phyloP scores from a whole-genome alignment of 176 grass and related monocot species.

The Otatea glauca region DNA sequence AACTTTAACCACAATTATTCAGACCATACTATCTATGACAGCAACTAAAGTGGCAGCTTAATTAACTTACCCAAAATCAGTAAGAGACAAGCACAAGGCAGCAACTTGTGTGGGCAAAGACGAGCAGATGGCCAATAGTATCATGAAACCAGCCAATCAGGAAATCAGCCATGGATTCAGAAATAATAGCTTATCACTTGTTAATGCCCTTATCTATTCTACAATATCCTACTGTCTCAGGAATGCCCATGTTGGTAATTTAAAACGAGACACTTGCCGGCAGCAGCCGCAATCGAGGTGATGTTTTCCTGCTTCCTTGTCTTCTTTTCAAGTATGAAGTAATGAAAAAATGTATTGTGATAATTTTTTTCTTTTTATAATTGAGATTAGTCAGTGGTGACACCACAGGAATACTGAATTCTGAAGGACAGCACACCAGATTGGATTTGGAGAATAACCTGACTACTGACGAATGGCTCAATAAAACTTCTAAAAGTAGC shows the following conservation, averaged over 20 bases:
- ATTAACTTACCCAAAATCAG: slow-evolving; percentile 15
- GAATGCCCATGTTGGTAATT: slow-evolving; percentile 10
- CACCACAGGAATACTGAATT: background rate
- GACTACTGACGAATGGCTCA: background rate
- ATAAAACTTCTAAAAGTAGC: background rate
- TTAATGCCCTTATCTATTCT: slow-evolving; percentile 29
- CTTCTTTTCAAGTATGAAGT: background rate
- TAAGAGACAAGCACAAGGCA: slow-evolving; percentile 30
- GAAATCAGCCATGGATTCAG: slow-evolving; percentile 12
- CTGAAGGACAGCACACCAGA: background rate
- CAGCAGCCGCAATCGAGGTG: background rate
- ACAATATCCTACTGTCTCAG: slow-evolving; percentile 12
- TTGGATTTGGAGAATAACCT: background rate
- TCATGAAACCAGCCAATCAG: slow-evolving; percentile 18
- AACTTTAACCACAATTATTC: slow-evolving; percentile 27
- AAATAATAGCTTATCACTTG: slow-evolving; percentile 28
- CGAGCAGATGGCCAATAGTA: background rate
- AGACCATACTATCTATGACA: slow-evolving; percentile 7
- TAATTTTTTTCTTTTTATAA: background rate
- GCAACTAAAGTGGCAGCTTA: background rate
- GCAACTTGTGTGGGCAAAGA: slow-evolving; percentile 6
- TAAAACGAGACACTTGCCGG: background rate
- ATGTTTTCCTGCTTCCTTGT: slow-evolving; percentile 27
- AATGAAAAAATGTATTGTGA: background rate
- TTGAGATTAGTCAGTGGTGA: background rate